phyloP scores from a whole-genome alignment of 345 rosid species.

The Dipteronia sinensis region DNA sequence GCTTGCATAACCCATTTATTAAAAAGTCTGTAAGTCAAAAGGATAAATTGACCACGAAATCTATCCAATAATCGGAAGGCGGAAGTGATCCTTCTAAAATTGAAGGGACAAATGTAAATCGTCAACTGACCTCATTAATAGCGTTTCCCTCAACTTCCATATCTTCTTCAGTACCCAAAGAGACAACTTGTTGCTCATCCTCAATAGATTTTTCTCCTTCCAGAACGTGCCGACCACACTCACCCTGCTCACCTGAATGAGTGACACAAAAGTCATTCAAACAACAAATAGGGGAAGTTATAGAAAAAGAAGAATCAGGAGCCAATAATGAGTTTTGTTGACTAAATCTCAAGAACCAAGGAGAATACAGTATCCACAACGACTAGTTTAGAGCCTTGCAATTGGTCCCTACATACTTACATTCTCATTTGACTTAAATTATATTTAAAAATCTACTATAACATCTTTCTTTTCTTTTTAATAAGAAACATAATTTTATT shows the following conservation, averaged over 20 bases:
- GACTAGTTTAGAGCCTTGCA: neutral
- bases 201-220: conserved; percentile 45
- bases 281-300: conserved; percentile 20
- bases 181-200: conserved; percentile 38
- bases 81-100: neutral
- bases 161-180: conserved; percentile 54
- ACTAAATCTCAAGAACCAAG: neutral
- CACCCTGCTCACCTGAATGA: conserved; percentile 41
- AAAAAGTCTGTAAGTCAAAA: neutral
- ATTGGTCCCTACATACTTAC: neutral
- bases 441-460: neutral
- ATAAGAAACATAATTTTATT: neutral
- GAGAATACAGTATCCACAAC: neutral
- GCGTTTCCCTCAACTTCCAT: conserved; percentile 43
- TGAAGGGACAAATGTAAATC: neutral
- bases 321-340: neutral
- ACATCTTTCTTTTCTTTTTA: neutral
- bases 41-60: neutral
- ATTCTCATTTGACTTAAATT: neutral
- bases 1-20: neutral
- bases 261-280: conserved; percentile 28
- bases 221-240: conserved; percentile 27
- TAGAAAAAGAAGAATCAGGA: conserved; percentile 1
- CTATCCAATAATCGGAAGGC: neutral
- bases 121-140: conserved; percentile 43